Evolutionary conservation across 306 rosid species (phyloP).

Genomic region (Cucurbita argyrosperma): DNA sequence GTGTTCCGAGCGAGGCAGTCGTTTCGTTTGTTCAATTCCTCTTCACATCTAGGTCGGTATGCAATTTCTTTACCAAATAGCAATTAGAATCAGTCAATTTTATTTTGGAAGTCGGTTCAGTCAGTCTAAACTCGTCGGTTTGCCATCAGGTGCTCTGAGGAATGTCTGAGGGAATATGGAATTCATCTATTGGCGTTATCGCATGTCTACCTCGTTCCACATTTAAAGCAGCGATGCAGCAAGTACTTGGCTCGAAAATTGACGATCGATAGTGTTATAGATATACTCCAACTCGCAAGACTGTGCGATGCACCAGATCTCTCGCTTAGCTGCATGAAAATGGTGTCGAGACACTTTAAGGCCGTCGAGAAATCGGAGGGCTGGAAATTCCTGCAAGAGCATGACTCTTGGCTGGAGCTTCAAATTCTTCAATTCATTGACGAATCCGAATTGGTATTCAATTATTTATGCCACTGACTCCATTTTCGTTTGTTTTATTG

Average conservation of each 20-base stretch:
- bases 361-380: conserved; percentile 66
- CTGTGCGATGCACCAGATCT: conserved; percentile 96
- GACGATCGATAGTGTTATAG: conserved; percentile 57
- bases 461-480: background rate
- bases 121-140: background rate
- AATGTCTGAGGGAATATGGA: conserved; percentile 52
- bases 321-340: conserved; percentile 57
- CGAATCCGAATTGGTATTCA: conserved; percentile 49
- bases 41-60: conserved; percentile 50
- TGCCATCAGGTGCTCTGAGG: conserved; percentile 43
- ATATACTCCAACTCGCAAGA: conserved; percentile 64
- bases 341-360: conserved; percentile 42
- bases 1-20: conserved; percentile 74
- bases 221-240: conserved; percentile 60
- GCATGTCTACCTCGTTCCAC: conserved; percentile 73
- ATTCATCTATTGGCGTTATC: conserved; percentile 70
- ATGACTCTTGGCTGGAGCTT: conserved; percentile 81
- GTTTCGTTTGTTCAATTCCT: conserved; percentile 51
- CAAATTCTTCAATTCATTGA: conserved; percentile 67
- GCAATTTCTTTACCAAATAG: background rate
- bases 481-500: background rate
- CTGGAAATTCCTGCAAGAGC: conserved; percentile 63
- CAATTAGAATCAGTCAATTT: background rate
- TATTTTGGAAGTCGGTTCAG: background rate
- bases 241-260: conserved; percentile 42